phyloP scores from a whole-genome alignment of 495 filamentous ascomycete genomes.

The Friedmanniomyces endolithicus region DNA sequence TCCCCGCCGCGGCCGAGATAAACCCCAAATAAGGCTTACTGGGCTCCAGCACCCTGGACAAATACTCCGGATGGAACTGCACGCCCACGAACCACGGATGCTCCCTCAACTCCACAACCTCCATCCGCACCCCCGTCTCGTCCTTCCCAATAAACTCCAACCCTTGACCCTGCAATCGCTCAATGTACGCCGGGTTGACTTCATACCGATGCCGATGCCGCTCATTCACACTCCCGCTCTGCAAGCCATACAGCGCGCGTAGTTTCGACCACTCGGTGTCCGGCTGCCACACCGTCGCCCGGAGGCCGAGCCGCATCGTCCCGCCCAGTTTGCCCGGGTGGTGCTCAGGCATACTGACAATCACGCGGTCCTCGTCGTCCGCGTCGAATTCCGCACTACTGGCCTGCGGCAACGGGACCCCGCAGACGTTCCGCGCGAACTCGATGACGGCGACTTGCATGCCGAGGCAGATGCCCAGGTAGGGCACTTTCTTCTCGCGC shows the following conservation, averaged over 20 bases:
- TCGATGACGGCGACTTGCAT: constrained; percentile 94
- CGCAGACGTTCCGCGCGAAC: constrained; percentile 61
- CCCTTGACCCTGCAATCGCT: constrained; percentile 43
- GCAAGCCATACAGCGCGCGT: constrained; percentile 55
- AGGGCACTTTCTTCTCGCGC: constrained; percentile 65
- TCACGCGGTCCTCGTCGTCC: constrained; percentile 43
- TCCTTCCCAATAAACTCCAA: constrained; percentile 68
- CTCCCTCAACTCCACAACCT: constrained; percentile 76
- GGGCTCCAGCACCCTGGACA: constrained; percentile 57
- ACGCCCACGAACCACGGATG: constrained; percentile 88
- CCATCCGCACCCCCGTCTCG: constrained; percentile 72
- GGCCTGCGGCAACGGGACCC: constrained; percentile 39
- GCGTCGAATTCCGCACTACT: constrained; percentile 55
- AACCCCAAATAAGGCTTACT: constrained; percentile 76
- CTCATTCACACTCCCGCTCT: constrained; percentile 39
- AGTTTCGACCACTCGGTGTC: constrained; percentile 70
- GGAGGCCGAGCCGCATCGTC: constrained; percentile 81
- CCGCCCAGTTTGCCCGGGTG: constrained; percentile 64
- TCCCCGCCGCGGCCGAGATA: constrained; percentile 51
- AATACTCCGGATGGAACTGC: constrained; percentile 81
- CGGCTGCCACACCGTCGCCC: constrained; percentile 60
- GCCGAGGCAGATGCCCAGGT: constrained; percentile 85
- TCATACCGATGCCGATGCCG: constrained; percentile 66
- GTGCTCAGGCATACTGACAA: constrained; percentile 89
- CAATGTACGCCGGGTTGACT: constrained; percentile 57